Evolutionary conservation across 257 asterid genomes (phyloP), one percentile per base, ranked within the genome.

Genomic region (Lavandula angustifolia): DNA sequence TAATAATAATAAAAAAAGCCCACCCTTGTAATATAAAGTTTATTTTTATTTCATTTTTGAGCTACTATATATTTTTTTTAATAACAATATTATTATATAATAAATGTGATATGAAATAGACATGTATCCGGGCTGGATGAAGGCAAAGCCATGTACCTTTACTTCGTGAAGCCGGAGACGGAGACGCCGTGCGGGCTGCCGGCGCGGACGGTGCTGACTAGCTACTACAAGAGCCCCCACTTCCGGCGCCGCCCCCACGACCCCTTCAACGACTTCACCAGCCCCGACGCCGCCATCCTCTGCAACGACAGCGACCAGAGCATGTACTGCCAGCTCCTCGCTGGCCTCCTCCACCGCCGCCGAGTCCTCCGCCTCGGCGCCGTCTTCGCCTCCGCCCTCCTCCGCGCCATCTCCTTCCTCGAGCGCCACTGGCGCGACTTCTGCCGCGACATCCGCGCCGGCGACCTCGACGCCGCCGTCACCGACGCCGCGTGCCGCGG

Each of bases 361-460:
- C 78, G 78, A 29, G 95, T 87, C 79, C 85, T 87, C 66, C 95
- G 95, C 59, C 85, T 87, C 10, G 95, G 95, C 3, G 90, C 92
- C 1, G 90, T 87, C 41, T 87, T 87, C 69, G 95, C 95, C 68
- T 87, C 95, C 9, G 95, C 92, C 6, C 70, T 87, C 60, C 92
- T 87, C 67, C 89, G 92, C 9, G 80, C 92, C 22, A 81, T 87
- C 73, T 81, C 95, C 62, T 87, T 85, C 81, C 88, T 85, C 22
- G 88, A 87, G 70, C 77, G 81, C 57, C 85, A 79, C 66, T 87
- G 92, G 90, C 83, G 34, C 16, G 78, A 73, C 13, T 41, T 87
- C 50, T 85, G 90, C 78, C 69, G 34, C 44, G 92, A 87, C 50
- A 87, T 87, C 58, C 82, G 88, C 42, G 41, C 79, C 0, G 92